phyloP scores from a whole-genome alignment of 495 filamentous ascomycete species.

The Penicillium cosmopolitanum region DNA sequence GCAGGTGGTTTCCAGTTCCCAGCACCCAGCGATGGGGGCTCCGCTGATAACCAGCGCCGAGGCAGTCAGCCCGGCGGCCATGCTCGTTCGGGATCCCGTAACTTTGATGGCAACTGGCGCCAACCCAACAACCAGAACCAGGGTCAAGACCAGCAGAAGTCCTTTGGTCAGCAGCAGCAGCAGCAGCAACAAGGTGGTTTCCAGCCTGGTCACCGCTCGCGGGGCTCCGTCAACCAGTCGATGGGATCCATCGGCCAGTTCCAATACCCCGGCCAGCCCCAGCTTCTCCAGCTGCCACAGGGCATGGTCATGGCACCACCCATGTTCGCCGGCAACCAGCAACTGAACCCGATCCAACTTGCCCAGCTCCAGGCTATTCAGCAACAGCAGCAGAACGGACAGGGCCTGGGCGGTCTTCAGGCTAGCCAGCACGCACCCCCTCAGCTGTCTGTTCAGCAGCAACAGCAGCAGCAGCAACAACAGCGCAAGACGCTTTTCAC shows the following conservation, averaged over 20 bases:
- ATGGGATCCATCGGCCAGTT: conserved; percentile 84
- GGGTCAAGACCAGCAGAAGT: conserved; percentile 56
- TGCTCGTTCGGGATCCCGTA: conserved; percentile 78
- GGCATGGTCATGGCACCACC: conserved; percentile 74
- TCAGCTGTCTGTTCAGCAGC: conserved; percentile 57
- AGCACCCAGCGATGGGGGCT: conserved; percentile 52
- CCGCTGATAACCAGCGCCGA: conserved; percentile 71
- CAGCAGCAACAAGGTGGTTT: conserved; percentile 67
- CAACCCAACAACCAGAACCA: conserved; percentile 74
- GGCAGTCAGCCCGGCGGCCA: conserved; percentile 66
- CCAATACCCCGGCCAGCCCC: conserved; percentile 89
- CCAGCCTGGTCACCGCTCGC: conserved; percentile 88
- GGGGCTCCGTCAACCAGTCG: conserved; percentile 84
- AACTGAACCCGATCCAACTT: conserved; percentile 86
- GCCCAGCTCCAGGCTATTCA: conserved; percentile 92
- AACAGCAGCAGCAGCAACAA: conserved; percentile 78
- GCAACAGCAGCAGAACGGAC: conserved; percentile 81
- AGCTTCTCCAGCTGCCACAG: conserved; percentile 83
- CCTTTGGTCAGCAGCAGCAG: conserved; percentile 66
- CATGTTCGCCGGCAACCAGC: conserved; percentile 75
- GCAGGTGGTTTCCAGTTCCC: conserved; percentile 75
- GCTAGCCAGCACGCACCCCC: conserved; percentile 78
- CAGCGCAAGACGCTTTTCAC: conserved; percentile 99
- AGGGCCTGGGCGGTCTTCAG: conserved; percentile 67
- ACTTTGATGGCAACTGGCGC: conserved; percentile 98